Evolutionary conservation across 73 alveolate genomes (phyloP).

Genomic region (Paramecium sonneborni): DNA sequence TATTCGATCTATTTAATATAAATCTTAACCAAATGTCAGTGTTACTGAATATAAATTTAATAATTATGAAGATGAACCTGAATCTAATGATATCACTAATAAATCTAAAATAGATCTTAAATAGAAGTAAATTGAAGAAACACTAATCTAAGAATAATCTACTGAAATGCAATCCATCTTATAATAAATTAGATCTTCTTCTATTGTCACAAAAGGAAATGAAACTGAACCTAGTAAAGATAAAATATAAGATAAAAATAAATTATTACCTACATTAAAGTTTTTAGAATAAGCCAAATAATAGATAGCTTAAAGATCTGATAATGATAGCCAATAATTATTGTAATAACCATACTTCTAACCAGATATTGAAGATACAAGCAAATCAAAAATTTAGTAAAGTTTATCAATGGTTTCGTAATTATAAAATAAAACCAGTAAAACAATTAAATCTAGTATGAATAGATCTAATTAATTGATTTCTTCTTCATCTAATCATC

Average conservation of each 20-base stretch:
- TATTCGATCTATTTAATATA: not conserved
- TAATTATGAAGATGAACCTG: not conserved
- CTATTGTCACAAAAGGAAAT: not conserved
- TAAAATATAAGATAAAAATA: not conserved
- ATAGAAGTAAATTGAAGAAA: not conserved
- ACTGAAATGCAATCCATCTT: conserved; percentile 49
- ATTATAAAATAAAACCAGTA: not conserved
- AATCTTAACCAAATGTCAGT: not conserved
- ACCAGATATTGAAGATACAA: not conserved
- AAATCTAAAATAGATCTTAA: not conserved
- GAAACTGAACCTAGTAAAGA: not conserved
- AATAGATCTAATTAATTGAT: not conserved
- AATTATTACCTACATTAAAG: not conserved
- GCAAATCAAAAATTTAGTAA: not conserved
- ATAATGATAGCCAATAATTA: not conserved
- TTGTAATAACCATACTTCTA: not conserved
- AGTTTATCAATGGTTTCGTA: conserved; percentile 6
- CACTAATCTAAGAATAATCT: not conserved
- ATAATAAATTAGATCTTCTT: not conserved
- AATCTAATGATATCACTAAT: not conserved
- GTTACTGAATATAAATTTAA: conserved; percentile 22
- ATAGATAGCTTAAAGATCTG: not conserved
- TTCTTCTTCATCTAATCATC: not conserved
- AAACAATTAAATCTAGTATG: not conserved
- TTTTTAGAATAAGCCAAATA: conserved; percentile 12